Conservation (phyloP, 768 basidiomycete genomes). For the Rubroboletus pulcherrimus region DNA sequence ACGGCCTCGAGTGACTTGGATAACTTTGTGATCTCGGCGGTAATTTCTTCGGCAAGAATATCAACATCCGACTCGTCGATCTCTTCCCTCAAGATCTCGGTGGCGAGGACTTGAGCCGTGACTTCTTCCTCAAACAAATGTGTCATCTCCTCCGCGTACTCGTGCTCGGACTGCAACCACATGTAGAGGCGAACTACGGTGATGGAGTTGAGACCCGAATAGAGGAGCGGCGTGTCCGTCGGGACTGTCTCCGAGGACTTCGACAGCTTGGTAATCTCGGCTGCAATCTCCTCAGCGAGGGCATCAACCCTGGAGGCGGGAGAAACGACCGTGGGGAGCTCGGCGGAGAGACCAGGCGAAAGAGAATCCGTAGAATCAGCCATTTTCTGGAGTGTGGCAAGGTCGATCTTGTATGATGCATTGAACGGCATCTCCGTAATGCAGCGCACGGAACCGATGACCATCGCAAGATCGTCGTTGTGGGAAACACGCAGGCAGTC, state of each 20-base stretch:
- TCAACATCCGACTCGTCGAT: slow-evolving; percentile 1
- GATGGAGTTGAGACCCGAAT: slow-evolving; percentile 32
- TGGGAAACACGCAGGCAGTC: slow-evolving; percentile 16
- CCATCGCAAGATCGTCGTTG: slow-evolving; percentile 21
- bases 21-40: slow-evolving; percentile 30
- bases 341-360: slow-evolving; percentile 17
- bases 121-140: slow-evolving; percentile 31
- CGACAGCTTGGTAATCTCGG: slow-evolving; percentile 30
- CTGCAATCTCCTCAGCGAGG: slow-evolving; percentile 33
- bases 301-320: slow-evolving; percentile 13
- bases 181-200: slow-evolving; percentile 29
- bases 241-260: slow-evolving; percentile 26
- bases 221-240: slow-evolving; percentile 31
- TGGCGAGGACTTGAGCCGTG: slow-evolving; percentile 28
- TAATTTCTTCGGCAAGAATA: slow-evolving; percentile 29
- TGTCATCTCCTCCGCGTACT: slow-evolving; percentile 29
- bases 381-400: slow-evolving; percentile 26
- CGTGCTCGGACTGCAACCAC: slow-evolving; percentile 34
- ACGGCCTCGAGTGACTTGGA: slow-evolving; percentile 28
- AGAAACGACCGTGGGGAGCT: background rate
- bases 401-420: slow-evolving; percentile 30
- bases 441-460: slow-evolving; percentile 23
- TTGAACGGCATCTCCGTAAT: slow-evolving; percentile 30
- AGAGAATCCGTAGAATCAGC: slow-evolving; percentile 15
- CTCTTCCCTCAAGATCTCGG: slow-evolving; percentile 26